Evolutionary conservation across 2,329 filamentous ascomycete genomes (phyloP).

Genomic region (Apiospora arundinis): DNA sequence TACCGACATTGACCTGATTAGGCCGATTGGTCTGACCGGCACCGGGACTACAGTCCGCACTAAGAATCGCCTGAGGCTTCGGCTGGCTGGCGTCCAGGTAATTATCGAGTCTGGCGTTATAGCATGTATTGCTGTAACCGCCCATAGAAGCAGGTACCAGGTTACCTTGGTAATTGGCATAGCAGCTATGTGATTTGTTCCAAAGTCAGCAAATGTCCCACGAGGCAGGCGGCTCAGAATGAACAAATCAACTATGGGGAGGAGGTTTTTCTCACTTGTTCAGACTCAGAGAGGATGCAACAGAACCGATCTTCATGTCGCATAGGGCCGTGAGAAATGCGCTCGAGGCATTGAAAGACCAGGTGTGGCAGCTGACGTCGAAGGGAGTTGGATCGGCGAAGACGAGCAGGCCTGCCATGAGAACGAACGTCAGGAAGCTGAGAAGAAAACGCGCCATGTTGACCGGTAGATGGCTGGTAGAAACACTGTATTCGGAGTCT

Average conservation of each 20-base stretch:
- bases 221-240: background rate
- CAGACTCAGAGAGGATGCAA: background rate
- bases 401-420: background rate
- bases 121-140: background rate
- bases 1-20: background rate
- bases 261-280: background rate
- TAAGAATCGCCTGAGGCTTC: background rate
- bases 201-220: background rate
- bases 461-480: background rate
- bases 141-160: background rate
- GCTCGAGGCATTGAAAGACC: background rate
- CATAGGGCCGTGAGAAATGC: background rate
- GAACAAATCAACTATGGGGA: too few relatives aligned
- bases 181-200: background rate
- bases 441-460: background rate
- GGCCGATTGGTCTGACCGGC: background rate
- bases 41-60: background rate
- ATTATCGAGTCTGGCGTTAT: background rate
- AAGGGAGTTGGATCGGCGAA: background rate
- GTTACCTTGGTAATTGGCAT: slow-evolving; percentile 13
- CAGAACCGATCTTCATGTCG: background rate
- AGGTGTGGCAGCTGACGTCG: background rate
- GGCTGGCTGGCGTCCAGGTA: background rate
- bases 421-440: background rate
- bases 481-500: background rate